phyloP scores from a whole-genome alignment of 2,329 filamentous ascomycete genomes.

The Trichophyton simii region DNA sequence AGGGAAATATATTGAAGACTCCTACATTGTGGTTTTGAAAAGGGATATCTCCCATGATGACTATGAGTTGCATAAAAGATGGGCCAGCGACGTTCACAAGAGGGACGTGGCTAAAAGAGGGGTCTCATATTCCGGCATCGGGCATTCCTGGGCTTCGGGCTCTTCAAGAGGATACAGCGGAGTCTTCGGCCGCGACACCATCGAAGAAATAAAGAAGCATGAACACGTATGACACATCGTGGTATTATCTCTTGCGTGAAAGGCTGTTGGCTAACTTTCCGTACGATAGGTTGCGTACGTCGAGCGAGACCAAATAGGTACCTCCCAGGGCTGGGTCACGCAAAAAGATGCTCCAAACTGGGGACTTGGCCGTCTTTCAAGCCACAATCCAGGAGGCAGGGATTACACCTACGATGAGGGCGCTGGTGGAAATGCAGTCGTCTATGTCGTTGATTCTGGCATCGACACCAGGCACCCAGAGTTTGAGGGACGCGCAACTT shows the following conservation, averaged over 20 bases:
- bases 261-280: not conserved
- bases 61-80: constrained; percentile 4
- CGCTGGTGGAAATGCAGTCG: constrained; percentile 25
- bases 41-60: constrained; percentile 1
- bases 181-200: not conserved
- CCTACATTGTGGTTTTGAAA: constrained; percentile 10
- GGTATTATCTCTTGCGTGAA: not conserved
- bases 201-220: not conserved
- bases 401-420: constrained; percentile 26
- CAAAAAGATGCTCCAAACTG: constrained; percentile 20
- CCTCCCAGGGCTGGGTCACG: constrained; percentile 4
- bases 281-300: constrained; percentile 12
- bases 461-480: constrained; percentile 24
- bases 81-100: constrained; percentile 1
- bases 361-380: constrained; percentile 27
- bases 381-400: constrained; percentile 15
- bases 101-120: not conserved
- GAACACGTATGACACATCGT: not conserved
- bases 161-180: constrained; percentile 4
- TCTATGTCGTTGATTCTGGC: constrained; percentile 29
- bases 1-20: constrained; percentile 1
- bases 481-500: constrained; percentile 26
- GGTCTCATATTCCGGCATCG: not conserved
- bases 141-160: not conserved
- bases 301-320: constrained; percentile 8